Evolutionary conservation across 2,329 filamentous ascomycete genomes (phyloP).

Genomic region (Hirsutella rhossiliensis): DNA sequence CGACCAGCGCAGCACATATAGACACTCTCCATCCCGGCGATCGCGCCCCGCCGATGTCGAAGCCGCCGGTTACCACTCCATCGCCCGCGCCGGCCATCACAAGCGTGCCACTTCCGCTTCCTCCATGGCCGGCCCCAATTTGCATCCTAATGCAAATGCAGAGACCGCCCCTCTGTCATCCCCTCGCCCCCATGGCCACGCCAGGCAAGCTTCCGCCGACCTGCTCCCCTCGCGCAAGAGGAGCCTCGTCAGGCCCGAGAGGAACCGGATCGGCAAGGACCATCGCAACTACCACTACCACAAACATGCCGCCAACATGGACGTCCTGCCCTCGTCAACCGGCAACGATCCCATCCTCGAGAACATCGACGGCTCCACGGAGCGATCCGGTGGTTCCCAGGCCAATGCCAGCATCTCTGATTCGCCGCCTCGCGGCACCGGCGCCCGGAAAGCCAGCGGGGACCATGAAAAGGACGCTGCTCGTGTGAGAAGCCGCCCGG

Average conservation of each 20-base stretch:
- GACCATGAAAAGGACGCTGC: constrained; percentile 20
- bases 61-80: constrained; percentile 39
- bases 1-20: constrained; percentile 52
- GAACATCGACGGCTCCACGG: constrained; percentile 55
- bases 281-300: constrained; percentile 95
- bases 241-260: constrained; percentile 81
- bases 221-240: constrained; percentile 55
- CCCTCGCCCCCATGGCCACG: constrained; percentile 19
- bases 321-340: constrained; percentile 77
- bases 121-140: constrained; percentile 46
- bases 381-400: constrained; percentile 33
- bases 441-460: constrained; percentile 19
- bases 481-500: constrained; percentile 20
- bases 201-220: constrained; percentile 16
- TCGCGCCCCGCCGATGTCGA: constrained; percentile 59
- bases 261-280: constrained; percentile 70
- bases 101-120: constrained; percentile 44
- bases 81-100: constrained; percentile 29
- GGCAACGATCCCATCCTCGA: constrained; percentile 84
- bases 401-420: constrained; percentile 34
- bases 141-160: constrained; percentile 40
- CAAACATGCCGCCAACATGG: constrained; percentile 89
- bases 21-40: constrained; percentile 56
- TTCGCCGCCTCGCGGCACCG: constrained; percentile 24
- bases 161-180: constrained; percentile 44